phyloP scores from a whole-genome alignment of 352 stramenopile genomes.

The Globisporangium cylindrosporum region DNA sequence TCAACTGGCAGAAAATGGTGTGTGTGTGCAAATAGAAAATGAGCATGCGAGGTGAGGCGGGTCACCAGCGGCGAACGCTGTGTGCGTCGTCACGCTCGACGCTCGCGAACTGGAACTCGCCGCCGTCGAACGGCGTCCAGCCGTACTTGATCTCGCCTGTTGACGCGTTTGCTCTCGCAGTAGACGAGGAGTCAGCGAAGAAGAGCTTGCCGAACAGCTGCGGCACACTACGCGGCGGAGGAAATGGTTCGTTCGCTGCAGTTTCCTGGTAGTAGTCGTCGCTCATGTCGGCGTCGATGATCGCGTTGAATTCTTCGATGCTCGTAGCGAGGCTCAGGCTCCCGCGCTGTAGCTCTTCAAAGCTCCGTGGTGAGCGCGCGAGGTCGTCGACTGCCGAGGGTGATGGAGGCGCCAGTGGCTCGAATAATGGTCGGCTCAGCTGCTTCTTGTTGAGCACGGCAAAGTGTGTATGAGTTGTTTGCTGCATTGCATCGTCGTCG shows the following conservation, averaged over 20 bases:
- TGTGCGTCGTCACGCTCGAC: neutral
- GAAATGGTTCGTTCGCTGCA: neutral
- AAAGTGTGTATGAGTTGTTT: neutral
- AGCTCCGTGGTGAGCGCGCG: slow-evolving; percentile 2
- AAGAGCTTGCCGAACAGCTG: slow-evolving; percentile 4
- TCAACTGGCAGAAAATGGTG: neutral
- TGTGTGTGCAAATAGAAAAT: neutral
- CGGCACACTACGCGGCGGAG: neutral
- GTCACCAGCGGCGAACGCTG: neutral
- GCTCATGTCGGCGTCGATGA: slow-evolving; percentile 16
- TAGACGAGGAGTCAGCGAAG: neutral
- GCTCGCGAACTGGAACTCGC: slow-evolving; percentile 23
- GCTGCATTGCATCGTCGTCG: neutral
- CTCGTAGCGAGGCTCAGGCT: slow-evolving; percentile 12
- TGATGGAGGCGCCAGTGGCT: neutral
- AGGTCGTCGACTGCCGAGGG: neutral
- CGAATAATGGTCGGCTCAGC: neutral
- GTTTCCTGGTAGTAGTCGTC: neutral
- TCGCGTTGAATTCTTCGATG: slow-evolving; percentile 24
- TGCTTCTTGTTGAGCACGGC: neutral
- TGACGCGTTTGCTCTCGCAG: neutral
- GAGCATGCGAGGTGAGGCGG: neutral
- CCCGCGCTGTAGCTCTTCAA: slow-evolving; percentile 7
- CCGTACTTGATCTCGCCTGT: slow-evolving; percentile 15
- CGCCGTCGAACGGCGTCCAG: slow-evolving; percentile 19